Conservation (phyloP, 495 filamentous ascomycete genomes). For the Penicillium ochrochloron region DNA sequence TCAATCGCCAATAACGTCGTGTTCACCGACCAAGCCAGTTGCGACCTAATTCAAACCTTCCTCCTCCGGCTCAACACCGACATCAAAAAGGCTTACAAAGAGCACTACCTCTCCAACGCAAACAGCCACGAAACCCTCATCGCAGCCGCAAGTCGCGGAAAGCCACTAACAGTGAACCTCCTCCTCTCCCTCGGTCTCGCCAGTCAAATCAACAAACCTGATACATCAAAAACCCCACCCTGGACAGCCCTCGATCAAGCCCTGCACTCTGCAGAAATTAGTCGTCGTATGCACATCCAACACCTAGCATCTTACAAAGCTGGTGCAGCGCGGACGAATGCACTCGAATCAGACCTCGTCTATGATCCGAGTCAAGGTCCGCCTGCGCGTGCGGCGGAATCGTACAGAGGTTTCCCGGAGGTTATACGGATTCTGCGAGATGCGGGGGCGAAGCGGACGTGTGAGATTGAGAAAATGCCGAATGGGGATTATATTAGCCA, state of each 20-base stretch:
- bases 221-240: conserved; percentile 15
- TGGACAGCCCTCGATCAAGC: conserved; percentile 22
- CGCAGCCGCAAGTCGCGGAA: conserved; percentile 19
- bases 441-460: conserved; percentile 17
- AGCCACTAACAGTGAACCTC: conserved; percentile 16
- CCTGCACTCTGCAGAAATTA: conserved; percentile 17
- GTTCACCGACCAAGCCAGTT: conserved; percentile 18
- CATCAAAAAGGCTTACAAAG: conserved; percentile 12
- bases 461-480: conserved; percentile 15
- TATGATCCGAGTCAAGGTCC: conserved; percentile 22
- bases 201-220: conserved; percentile 11
- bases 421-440: conserved; percentile 18
- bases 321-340: conserved; percentile 5
- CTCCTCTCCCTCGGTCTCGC: conserved; percentile 18
- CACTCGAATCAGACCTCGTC: conserved; percentile 13
- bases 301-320: conserved; percentile 18
- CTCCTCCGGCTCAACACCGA: conserved; percentile 7
- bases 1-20: conserved; percentile 22
- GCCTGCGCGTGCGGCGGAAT: conserved; percentile 19
- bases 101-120: conserved; percentile 11
- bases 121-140: conserved; percentile 17
- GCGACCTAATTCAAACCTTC: conserved; percentile 18
- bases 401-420: conserved; percentile 17
- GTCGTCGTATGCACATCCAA: conserved; percentile 18
- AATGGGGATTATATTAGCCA: conserved; percentile 21